These are phyloP conservation scores for Funneliformis caledonium DNA, from an alignment of 371 early-diverging fungal genomes.

Conservation along the genomic window DNA sequence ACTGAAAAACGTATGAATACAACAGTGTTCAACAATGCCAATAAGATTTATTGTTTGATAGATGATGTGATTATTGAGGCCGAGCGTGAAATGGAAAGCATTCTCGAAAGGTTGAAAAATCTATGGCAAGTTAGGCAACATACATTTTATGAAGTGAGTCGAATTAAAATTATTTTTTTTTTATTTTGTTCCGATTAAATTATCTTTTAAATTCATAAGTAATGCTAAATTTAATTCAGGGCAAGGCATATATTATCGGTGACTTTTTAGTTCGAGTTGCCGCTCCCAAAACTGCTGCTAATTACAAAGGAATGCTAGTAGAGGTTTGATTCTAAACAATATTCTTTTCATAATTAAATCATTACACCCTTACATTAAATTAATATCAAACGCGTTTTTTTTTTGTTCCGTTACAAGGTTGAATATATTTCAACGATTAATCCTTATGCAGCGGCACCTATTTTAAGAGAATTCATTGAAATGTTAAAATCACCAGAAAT, in stretches of 20 bases:
- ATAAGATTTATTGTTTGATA: slow-evolving; percentile 9
- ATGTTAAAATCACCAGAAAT: slow-evolving; percentile 8
- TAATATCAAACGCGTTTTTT: not conserved
- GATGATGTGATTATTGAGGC: slow-evolving; percentile 36
- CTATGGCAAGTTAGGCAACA: slow-evolving; percentile 28
- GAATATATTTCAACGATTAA: slow-evolving; percentile 28
- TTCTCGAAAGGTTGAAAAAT: slow-evolving; percentile 36
- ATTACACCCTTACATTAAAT: not conserved
- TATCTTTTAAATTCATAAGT: not conserved
- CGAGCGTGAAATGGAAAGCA: slow-evolving; percentile 38
- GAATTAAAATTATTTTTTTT: not conserved
- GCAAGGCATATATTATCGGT: slow-evolving; percentile 13
- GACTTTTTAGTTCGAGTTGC: slow-evolving; percentile 35
- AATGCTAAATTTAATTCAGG: not conserved
- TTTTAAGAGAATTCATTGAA: slow-evolving; percentile 32
- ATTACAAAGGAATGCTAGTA: slow-evolving; percentile 26
- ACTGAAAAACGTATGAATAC: not conserved
- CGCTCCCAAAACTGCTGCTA: not conserved
- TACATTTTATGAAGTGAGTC: slow-evolving; percentile 5
- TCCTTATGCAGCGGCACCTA: slow-evolving; percentile 18
- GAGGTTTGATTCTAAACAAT: slow-evolving; percentile 11
- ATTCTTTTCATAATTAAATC: not conserved
- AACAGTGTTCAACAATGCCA: not conserved
- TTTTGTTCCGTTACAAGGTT: slow-evolving; percentile 4
- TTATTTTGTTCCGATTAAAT: not conserved